Conservation (phyloP, 2,329 filamentous ascomycete genomes). For the Calonectria henricotiae region DNA sequence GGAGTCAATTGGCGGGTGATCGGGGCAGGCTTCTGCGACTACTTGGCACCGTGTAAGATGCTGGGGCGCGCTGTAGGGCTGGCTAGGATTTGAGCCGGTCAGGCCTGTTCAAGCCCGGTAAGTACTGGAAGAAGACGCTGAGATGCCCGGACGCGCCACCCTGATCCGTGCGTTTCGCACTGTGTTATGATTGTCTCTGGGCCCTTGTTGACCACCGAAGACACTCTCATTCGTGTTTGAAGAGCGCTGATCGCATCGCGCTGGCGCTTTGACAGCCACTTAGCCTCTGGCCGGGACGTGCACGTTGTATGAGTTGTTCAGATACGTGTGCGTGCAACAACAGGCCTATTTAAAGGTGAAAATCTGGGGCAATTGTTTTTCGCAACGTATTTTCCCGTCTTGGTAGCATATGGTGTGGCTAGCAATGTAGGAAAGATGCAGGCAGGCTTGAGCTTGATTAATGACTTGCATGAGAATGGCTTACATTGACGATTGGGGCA, state of each 20-base stretch:
- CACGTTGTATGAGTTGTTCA: slow-evolving; percentile 26
- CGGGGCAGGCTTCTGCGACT: slow-evolving; percentile 21
- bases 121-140: not conserved
- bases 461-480: slow-evolving; percentile 25
- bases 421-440: slow-evolving; percentile 10
- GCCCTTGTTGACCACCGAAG: slow-evolving; percentile 12
- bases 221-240: slow-evolving; percentile 17
- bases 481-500: not conserved
- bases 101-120: not conserved
- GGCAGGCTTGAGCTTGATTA: not conserved
- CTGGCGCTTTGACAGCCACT: slow-evolving; percentile 30
- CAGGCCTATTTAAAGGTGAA: not conserved
- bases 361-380: not conserved
- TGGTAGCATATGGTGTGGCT: not conserved
- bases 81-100: not conserved
- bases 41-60: slow-evolving; percentile 32
- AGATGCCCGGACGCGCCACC: not conserved
- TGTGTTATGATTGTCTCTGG: slow-evolving; percentile 18
- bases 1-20: slow-evolving; percentile 50
- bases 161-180: slow-evolving; percentile 20
- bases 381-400: not conserved
- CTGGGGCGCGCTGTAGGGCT: slow-evolving; percentile 10
- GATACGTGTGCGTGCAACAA: not conserved
- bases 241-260: slow-evolving; percentile 29
- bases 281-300: slow-evolving; percentile 13